phyloP scores from a whole-genome alignment of 1,284 basidiomycete genomes.

The Leccinum subfulvum region DNA sequence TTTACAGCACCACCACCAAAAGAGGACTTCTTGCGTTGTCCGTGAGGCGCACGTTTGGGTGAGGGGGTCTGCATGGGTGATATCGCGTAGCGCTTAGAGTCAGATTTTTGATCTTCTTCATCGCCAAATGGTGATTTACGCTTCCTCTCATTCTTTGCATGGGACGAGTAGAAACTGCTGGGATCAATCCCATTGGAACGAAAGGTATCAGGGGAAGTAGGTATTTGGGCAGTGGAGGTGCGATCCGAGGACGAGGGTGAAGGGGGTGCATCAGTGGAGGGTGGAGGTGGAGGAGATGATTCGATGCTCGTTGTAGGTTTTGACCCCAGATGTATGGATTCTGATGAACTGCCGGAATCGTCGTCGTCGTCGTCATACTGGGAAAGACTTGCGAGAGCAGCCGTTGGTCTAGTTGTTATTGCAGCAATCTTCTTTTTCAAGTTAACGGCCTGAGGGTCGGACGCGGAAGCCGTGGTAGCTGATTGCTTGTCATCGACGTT shows the following conservation, averaged over 20 bases:
- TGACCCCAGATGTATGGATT: conserved; percentile 24
- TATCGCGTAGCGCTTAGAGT: conserved; percentile 25
- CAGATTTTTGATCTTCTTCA: conserved; percentile 25
- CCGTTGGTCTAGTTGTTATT: conserved; percentile 35
- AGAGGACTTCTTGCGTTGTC: conserved; percentile 31
- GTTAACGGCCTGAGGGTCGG: conserved; percentile 59
- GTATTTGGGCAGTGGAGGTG: conserved; percentile 22
- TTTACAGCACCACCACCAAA: conserved; percentile 35
- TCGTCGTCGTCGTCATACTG: conserved; percentile 59
- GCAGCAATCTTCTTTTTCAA: conserved; percentile 66
- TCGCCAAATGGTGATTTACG: conserved; percentile 40
- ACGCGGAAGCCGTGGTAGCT: conserved; percentile 4
- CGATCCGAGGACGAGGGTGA: conserved; percentile 25
- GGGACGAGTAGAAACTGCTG: conserved; percentile 46
- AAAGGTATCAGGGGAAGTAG: conserved; percentile 26
- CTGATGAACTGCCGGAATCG: conserved; percentile 33
- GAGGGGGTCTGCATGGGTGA: conserved; percentile 29
- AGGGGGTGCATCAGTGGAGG: conserved; percentile 27
- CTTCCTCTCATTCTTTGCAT: conserved; percentile 36
- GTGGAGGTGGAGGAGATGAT: conserved; percentile 29
- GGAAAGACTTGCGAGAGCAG: conserved; percentile 48
- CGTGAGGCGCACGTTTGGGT: conserved; percentile 24
- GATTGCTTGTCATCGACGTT: conserved; percentile 13
- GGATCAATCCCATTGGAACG: conserved; percentile 37
- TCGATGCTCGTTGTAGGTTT: conserved; percentile 28